Evolutionary conservation across 352 stramenopile species (phyloP).

Genomic region (Peronospora farinosa): DNA sequence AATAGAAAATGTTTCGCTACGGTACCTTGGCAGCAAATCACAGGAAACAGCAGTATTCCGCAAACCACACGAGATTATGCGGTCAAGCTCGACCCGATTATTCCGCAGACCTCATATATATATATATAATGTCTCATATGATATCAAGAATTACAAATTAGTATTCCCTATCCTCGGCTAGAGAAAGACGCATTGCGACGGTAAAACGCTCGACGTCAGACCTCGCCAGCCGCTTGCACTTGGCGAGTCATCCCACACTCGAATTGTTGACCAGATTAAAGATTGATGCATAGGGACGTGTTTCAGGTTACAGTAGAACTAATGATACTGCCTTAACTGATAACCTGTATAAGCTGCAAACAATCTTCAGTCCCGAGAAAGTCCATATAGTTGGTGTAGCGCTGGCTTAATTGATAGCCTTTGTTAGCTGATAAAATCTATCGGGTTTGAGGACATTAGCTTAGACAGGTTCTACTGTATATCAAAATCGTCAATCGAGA

Average conservation of each 20-base stretch:
- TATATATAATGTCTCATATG: slow-evolving; percentile 7
- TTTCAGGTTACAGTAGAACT: background rate
- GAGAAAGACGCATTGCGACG: background rate
- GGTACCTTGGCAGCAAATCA: slow-evolving; percentile 4
- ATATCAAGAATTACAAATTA: slow-evolving; percentile 21
- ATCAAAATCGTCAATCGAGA: background rate
- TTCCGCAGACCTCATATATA: slow-evolving; percentile 3
- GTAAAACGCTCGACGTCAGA: background rate
- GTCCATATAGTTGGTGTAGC: no score
- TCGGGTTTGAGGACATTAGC: no score
- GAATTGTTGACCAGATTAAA: background rate
- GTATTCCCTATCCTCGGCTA: slow-evolving; percentile 15
- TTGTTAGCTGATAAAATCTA: no score
- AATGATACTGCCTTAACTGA: no score
- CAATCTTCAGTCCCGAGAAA: no score
- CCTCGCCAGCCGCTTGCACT: slow-evolving; percentile 2
- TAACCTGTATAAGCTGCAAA: no score
- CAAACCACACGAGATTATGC: slow-evolving; percentile 5
- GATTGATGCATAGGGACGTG: background rate
- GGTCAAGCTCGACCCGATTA: slow-evolving; percentile 8
- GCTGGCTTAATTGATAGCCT: no score
- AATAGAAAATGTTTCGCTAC: slow-evolving; percentile 21
- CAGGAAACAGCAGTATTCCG: slow-evolving; percentile 10
- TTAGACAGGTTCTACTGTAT: no score
- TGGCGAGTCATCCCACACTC: background rate